phyloP scores from a whole-genome alignment of 2,329 filamentous ascomycete genomes.

The Paracorniculantispora psalliotae region DNA sequence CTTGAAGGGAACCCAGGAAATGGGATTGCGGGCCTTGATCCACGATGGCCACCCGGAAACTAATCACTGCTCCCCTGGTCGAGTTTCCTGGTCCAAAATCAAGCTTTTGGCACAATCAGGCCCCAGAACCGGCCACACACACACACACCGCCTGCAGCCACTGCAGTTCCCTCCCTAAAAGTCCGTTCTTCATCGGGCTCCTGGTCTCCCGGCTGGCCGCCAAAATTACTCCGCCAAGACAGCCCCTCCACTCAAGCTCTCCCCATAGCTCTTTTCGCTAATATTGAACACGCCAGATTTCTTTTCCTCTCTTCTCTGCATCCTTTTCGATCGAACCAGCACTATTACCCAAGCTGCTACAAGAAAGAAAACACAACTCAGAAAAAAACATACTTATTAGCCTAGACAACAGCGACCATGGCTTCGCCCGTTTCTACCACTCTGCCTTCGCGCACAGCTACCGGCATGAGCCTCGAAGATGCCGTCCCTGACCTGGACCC shows the following conservation, averaged over 20 bases:
- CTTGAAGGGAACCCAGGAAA: background rate
- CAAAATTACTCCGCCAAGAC: too few relatives aligned
- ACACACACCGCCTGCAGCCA: background rate
- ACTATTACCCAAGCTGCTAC: background rate
- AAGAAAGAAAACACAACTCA: background rate
- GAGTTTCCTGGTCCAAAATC: background rate
- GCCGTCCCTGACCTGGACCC: constrained; percentile 56
- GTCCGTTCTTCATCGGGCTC: background rate
- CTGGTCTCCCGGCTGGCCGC: background rate
- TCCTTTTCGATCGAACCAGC: background rate
- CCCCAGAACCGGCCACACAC: background rate
- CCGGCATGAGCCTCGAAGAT: constrained; percentile 49
- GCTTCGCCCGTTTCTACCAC: constrained; percentile 16
- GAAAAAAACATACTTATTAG: background rate
- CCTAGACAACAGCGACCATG: background rate
- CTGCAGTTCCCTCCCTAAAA: background rate
- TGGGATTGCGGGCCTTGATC: background rate
- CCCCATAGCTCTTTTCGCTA: too few relatives aligned
- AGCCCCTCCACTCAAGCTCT: too few relatives aligned
- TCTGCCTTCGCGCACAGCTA: constrained; percentile 44
- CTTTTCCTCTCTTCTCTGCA: too few relatives aligned
- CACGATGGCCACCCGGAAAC: background rate
- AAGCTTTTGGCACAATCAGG: background rate
- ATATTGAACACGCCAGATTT: too few relatives aligned
- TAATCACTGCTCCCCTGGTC: too few relatives aligned